A percentile compares a stretch with the other conserved stretches of the same genome.
Evolutionary conservation across 169 alveolate species (phyloP).

Genomic region (Plasmodium coatneyi): DNA sequence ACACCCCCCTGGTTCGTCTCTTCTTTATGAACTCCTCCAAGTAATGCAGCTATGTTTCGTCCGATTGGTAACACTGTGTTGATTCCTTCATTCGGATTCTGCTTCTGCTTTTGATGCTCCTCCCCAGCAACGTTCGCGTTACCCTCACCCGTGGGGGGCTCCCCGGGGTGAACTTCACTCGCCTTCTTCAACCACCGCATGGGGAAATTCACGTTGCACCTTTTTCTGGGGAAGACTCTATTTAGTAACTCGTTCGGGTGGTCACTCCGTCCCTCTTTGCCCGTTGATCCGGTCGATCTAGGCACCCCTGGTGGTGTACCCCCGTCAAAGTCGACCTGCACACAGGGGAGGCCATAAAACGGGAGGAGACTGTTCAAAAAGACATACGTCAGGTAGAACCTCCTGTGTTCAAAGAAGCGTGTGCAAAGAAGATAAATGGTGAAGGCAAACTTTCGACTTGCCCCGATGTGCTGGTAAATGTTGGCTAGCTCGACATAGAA

Average conservation of each 20-base stretch:
- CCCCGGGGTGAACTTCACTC: not conserved
- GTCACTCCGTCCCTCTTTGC: not conserved
- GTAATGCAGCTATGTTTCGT: not conserved
- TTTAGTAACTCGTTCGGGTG: not conserved
- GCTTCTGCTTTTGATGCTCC: not conserved
- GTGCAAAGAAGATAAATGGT: constrained; percentile 37
- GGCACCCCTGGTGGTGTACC: not conserved
- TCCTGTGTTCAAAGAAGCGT: constrained; percentile 6
- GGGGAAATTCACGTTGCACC: not conserved
- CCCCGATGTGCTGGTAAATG: constrained; percentile 45
- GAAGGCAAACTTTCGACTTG: constrained; percentile 57
- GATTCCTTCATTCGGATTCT: not conserved
- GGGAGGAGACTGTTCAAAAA: constrained; percentile 47
- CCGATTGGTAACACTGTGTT: not conserved
- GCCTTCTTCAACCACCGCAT: constrained; percentile 13
- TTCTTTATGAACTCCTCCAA: not conserved
- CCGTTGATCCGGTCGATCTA: not conserved
- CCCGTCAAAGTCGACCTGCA: not conserved
- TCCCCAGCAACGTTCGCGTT: not conserved
- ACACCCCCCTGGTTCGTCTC: not conserved
- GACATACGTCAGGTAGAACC: constrained; percentile 27
- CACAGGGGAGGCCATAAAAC: constrained; percentile 31
- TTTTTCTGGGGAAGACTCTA: not conserved
- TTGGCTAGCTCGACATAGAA: constrained; percentile 21
- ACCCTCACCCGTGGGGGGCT: not conserved